Conservation (phyloP, 257 asterid species). For the Plectranthus barbatus region DNA sequence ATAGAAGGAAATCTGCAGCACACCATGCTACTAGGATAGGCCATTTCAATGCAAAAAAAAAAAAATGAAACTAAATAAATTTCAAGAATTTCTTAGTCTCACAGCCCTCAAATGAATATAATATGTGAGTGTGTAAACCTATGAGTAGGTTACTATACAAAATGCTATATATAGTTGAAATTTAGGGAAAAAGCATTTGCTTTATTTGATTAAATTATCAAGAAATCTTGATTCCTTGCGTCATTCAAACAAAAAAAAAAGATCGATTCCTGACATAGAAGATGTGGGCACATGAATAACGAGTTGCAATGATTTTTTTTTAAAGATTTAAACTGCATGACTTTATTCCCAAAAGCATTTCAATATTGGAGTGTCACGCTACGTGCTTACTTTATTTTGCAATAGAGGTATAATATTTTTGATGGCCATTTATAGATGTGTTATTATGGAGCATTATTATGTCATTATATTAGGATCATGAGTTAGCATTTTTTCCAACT, state of each 20-base stretch:
- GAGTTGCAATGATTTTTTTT: not conserved
- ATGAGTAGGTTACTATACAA: no score
- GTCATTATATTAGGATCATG: no score
- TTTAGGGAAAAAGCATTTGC: not conserved
- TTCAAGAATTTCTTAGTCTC: no score
- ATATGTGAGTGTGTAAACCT: no score
- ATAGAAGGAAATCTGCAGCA: slow-evolving; percentile 19
- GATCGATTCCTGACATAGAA: not conserved
- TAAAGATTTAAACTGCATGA: not conserved
- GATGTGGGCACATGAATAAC: not conserved
- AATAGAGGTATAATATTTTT: no score
- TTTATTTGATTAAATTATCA: slow-evolving; percentile 5
- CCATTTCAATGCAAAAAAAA: slow-evolving; percentile 17
- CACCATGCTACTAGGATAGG: slow-evolving; percentile 13
- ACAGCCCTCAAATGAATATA: no score
- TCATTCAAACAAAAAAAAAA: not conserved
- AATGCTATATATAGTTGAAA: not conserved
- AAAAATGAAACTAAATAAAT: no score
- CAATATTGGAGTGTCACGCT: not conserved
- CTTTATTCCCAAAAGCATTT: not conserved
- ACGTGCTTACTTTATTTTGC: not conserved
- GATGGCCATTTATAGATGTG: no score
- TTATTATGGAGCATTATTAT: no score
- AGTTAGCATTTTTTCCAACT: no score
- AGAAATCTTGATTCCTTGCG: slow-evolving; percentile 13